Evolutionary conservation across 129 eudicot genomes (phyloP), one percentile per base, ranked within the genome.

Genomic region (Lonicera japonica): DNA sequence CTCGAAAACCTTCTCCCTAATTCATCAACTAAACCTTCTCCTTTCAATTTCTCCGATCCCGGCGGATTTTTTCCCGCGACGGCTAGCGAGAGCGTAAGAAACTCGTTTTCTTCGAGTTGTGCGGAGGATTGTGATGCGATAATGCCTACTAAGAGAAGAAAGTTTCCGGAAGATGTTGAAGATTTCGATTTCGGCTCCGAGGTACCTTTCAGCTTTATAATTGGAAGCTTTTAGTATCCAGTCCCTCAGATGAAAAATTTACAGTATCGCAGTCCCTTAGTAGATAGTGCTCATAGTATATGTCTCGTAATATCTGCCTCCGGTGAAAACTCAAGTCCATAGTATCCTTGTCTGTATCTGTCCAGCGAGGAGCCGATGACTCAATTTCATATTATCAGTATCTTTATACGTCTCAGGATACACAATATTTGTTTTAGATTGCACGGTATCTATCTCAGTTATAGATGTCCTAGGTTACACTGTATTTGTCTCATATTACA

Each of bases 1-100:
- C 81, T 92, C 17, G 95, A 85, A 47, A 84, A 73, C 69, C 80
- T 92, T 21, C 90, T 92, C 34, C 77, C 78, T 14, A 84, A 70
- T 61, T 76, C 98, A 0, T 58, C 86, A 0, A 20, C 59, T 5
- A 48, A 69, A 0, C 60, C 76, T 16, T 56, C 82, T 40, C 15
- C 79, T 40, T 48, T 58, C 16, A 75, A 73, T 12, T 76, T 73
- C 61, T 55, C 84, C 22, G 86, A 88, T 79, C 88, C 75, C 20
- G 73, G 70, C 60, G 52, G 62, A 0, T 55, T 60, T 56, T 78
- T 68, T 39, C 48, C 67, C n/a, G 18, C 69, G 47, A 81, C 74
- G 40, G 64, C 64, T 56, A 72, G 57, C 53, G 82, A 72, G 57
- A 73, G 29, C 13, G 17, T 22, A 1, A 19, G 3, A 6, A 36